Conservation (phyloP, 1,284 basidiomycete genomes). For the Ustilago lituana region DNA sequence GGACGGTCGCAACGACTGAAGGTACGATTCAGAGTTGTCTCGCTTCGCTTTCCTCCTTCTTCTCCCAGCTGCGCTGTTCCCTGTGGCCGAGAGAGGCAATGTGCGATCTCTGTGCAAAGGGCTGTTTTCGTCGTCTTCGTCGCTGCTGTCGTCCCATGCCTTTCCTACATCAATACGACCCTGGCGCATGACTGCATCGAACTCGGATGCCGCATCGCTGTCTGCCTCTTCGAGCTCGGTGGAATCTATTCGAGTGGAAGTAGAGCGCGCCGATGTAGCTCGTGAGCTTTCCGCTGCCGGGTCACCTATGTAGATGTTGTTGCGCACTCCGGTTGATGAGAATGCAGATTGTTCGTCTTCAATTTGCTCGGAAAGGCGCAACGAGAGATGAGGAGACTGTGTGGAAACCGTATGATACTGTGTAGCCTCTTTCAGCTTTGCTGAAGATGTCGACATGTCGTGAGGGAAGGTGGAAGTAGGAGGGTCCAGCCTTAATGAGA, state of each 20-base stretch:
- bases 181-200: slow-evolving; percentile 32
- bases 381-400: slow-evolving; percentile 18
- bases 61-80: slow-evolving; percentile 7
- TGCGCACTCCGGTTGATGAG: not conserved
- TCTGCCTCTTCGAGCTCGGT: slow-evolving; percentile 49
- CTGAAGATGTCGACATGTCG: slow-evolving; percentile 8
- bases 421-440: not conserved
- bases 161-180: slow-evolving; percentile 43
- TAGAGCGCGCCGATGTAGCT: not conserved
- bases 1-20: slow-evolving; percentile 29
- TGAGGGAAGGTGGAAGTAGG: not conserved
- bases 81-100: slow-evolving; percentile 28
- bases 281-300: not conserved
- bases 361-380: not conserved
- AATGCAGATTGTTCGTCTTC: not conserved
- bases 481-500: too few species aligned
- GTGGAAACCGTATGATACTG: slow-evolving; percentile 19
- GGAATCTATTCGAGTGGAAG: slow-evolving; percentile 3
- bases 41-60: slow-evolving; percentile 3
- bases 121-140: slow-evolving; percentile 33
- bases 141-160: slow-evolving; percentile 54
- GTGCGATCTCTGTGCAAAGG: slow-evolving; percentile 23
- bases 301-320: not conserved
- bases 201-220: slow-evolving; percentile 41
- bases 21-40: slow-evolving; percentile 19